Base-by-base conservation (phyloP, 2,329 filamentous ascomycete species). In the Lecanicillium sp. region DNA sequence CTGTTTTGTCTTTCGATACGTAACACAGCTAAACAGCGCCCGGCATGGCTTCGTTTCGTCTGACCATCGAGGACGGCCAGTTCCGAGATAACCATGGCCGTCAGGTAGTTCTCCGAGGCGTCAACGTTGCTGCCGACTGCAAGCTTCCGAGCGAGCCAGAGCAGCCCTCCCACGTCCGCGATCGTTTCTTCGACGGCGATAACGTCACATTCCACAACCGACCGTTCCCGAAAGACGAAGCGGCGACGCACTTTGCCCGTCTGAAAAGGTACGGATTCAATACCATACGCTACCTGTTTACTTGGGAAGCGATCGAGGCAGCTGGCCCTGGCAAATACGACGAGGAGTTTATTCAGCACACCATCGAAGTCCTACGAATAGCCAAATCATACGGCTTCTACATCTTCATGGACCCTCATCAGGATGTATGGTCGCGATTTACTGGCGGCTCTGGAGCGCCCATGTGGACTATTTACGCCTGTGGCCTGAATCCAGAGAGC, bases 251-350 rank as follows among this genome's bases (percentile, higher is more conserved):
- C 65, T 96, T 98, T 65, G 79, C 87, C 11, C 79, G 90, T 36
- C 69, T 98, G 55, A 87, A 85, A 59, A 84, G 86, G 59, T 95
- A 85, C 74, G 93, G 93, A 12, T 98, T 95, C 75, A 98, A 97
- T 66, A 90, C 88, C 1, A 90, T 98, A 56, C 81, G 93, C 62
- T 98, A 98, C 67, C 75, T 98, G 57, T 98, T 97, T 63, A 97
- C 93, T 0, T 98, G 93, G 93, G 93, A 98, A 67, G 91, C 93
- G n/a, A 86, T 98, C 63, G 93, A 98, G 68, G 86, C 93, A 50
- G 83, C 83, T 1, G 91, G 91, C 0, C 93, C 94, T 0, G 89
- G 90, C 1, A 83, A 80, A 60, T 98, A 97, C 64, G 94, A 98
- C 59, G 89, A 98, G 62, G 84, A 87, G 52, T 98, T 87, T 78